These are phyloP conservation scores for Bremia lactucae DNA, from an alignment of 352 stramenopile species.

Conservation along the genomic window DNA sequence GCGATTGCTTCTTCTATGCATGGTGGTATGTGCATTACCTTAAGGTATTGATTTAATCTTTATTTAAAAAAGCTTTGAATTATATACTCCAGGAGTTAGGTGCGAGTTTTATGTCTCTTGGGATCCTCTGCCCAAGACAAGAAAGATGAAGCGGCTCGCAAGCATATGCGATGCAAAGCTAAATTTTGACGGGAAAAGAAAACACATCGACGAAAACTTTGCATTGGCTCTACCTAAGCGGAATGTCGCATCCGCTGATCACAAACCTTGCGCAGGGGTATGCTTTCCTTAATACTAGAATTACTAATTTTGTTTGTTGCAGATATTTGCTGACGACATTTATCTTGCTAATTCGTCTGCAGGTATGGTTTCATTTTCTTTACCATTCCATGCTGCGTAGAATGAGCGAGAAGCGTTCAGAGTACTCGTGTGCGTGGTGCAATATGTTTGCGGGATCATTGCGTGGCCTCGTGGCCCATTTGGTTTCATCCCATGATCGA, in stretches of 20 bases:
- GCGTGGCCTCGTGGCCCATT: constrained; percentile 56
- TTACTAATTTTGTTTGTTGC: background rate
- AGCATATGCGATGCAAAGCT: constrained; percentile 30
- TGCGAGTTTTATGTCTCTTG: constrained; percentile 41
- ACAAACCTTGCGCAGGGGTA: constrained; percentile 24
- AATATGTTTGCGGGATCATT: constrained; percentile 73
- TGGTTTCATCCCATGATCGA: constrained; percentile 67
- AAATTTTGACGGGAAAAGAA: constrained; percentile 9
- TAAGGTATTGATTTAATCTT: constrained; percentile 1
- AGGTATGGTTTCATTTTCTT: constrained; percentile 81
- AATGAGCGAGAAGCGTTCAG: constrained; percentile 72
- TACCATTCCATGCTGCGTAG: constrained; percentile 72
- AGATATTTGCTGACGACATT: background rate
- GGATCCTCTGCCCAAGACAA: constrained; percentile 26
- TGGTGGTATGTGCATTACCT: constrained; percentile 28
- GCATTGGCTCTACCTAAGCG: constrained; percentile 33
- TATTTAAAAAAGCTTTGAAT: background rate
- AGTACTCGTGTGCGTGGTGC: constrained; percentile 77
- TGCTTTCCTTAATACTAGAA: background rate
- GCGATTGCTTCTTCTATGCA: constrained; percentile 30
- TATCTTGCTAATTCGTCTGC: background rate
- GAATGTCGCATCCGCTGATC: constrained; percentile 7
- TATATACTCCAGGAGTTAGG: constrained; percentile 33
- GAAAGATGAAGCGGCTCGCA: constrained; percentile 35
- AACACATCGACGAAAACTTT: constrained; percentile 18